Evolutionary conservation across 208 protist genomes (phyloP), one percentile per base, ranked within the genome.

Genomic region (Trypanosomatidae sp.): DNA sequence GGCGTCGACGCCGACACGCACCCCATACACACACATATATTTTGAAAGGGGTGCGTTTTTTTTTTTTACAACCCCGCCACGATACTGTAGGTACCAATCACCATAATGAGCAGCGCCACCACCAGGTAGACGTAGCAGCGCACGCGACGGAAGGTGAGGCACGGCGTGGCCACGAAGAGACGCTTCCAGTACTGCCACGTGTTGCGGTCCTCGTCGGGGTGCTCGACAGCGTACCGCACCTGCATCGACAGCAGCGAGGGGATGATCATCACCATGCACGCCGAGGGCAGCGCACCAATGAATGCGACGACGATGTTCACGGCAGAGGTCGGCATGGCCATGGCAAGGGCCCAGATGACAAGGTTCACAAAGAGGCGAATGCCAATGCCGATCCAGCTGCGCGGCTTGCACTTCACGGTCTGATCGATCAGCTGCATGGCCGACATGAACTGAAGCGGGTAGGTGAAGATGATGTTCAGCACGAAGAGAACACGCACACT

Each of bases 361-460:
- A 94, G 67, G 62, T 89, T 91, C 62, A 94, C 85, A 36, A 82
- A 17, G 43, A 92, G 59, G 19, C 87, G 85, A 33, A 94, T 50
- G 43, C 79, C 69, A 8, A 91, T 47, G 5, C 83, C 87, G 39
- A 88, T 79, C 79, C 65, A 83, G 62, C 85, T 91, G 33, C 80
- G 81, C 56, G 83, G 82, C 49, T 77, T 81, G 81, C 85, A 85
- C 36, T 73, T 66, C 13, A 83, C 81, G 8, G 82, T 74, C 69
- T 81, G 75, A 50, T 95, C 90, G 3, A 92, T 79, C 43, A 92
- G 77, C 78, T 95, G 90, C 72, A 90, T 89, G 36, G 90, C 90
- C 5, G 90, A 87, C 74, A 91, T 83, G 79, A 86, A 95, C 77
- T 92, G 87, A 71, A 95, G 66, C 39, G 90, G 90, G 74, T 92